phyloP scores from a whole-genome alignment of 139 green algal species.

The Spirogloea muscicola region DNA sequence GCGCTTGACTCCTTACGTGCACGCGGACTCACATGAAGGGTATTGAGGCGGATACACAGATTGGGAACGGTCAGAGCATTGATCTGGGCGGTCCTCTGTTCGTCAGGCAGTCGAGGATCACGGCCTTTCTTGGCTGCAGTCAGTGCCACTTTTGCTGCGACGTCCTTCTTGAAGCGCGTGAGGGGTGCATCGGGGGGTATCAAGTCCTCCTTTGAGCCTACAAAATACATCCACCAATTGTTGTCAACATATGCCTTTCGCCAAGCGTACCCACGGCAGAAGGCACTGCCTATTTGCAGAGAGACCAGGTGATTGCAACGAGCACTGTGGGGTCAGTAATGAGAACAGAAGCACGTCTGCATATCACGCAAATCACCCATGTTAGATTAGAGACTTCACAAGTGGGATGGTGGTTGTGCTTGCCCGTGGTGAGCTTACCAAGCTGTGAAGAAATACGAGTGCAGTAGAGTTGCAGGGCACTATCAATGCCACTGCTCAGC shows the following conservation, averaged over 20 bases:
- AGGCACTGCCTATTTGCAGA: no score
- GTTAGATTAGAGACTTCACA: no score
- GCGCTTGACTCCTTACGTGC: no score
- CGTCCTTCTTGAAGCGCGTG: slow-evolving; percentile 61
- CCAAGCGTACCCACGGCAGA: no score
- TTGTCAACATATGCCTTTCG: no score
- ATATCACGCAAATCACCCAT: no score
- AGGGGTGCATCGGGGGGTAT: slow-evolving; percentile 53
- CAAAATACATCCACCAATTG: no score
- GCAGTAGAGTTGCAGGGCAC: slow-evolving; percentile 7
- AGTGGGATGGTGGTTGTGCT: no score
- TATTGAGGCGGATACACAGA: slow-evolving; percentile 61
- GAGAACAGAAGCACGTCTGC: no score
- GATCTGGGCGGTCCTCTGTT: slow-evolving; percentile 42
- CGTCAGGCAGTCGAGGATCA: not conserved
- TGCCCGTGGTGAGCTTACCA: not conserved
- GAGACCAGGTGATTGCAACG: no score
- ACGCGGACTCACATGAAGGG: slow-evolving; percentile 14
- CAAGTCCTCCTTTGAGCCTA: slow-evolving; percentile 49
- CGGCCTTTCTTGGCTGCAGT: not conserved
- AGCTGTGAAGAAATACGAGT: not conserved
- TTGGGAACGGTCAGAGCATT: slow-evolving; percentile 34
- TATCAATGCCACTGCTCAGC: slow-evolving; percentile 11
- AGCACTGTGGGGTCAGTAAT: no score
- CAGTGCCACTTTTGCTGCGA: slow-evolving; percentile 6